A percentile compares a stretch with the other conserved stretches of the same genome.
Evolutionary conservation across 306 rosid genomes (phyloP).

Genomic region (Nissolia schottii): DNA sequence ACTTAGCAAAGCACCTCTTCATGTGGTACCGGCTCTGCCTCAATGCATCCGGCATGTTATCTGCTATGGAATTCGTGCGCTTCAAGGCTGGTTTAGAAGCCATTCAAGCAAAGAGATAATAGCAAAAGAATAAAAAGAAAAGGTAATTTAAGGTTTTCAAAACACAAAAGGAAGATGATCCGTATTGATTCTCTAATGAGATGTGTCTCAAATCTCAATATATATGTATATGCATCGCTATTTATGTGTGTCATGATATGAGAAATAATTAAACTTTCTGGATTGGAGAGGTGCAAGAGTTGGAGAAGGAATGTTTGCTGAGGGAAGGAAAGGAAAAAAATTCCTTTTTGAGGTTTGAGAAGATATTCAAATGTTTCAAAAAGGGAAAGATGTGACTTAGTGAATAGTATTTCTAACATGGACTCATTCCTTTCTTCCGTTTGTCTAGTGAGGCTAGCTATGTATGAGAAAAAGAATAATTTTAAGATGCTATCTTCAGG

Average conservation of each 20-base stretch:
- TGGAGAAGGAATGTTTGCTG: constrained; percentile 53
- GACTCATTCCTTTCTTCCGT: constrained; percentile 61
- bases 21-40: constrained; percentile 58
- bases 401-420: constrained; percentile 26
- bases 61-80: constrained; percentile 40
- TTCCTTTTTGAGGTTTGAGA: constrained; percentile 20
- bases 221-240: constrained; percentile 28
- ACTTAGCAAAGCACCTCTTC: constrained; percentile 68
- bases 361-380: constrained; percentile 33
- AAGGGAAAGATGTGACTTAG: constrained; percentile 17
- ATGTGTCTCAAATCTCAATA: constrained; percentile 17
- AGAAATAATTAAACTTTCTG: too few relatives aligned
- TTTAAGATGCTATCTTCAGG: constrained; percentile 17
- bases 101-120: constrained; percentile 15
- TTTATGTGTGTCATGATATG: neutral
- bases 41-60: constrained; percentile 54
- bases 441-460: constrained; percentile 1
- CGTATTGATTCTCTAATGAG: neutral
- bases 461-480: too few relatives aligned
- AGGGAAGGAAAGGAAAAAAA: constrained; percentile 44
- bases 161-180: neutral
- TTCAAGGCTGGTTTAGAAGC: constrained; percentile 30
- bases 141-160: neutral
- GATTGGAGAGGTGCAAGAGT: constrained; percentile 29
- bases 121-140: neutral